phyloP scores from a whole-genome alignment of 768 basidiomycete species.

The Postia placenta region DNA sequence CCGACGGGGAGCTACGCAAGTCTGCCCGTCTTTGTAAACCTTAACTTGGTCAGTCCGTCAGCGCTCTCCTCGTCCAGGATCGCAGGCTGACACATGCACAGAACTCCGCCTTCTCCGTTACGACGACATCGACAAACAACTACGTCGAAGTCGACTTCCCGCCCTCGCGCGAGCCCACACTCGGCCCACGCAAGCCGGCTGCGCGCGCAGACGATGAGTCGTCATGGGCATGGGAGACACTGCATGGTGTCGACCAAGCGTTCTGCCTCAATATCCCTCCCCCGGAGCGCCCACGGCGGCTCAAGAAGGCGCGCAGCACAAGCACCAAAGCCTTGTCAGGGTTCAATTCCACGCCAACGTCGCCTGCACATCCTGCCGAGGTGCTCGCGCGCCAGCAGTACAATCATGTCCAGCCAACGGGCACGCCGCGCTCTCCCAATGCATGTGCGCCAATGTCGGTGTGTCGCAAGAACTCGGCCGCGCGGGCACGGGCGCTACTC shows the following conservation, averaged over 20 bases:
- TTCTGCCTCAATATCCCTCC: conserved; percentile 17
- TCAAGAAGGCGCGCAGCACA: conserved; percentile 14
- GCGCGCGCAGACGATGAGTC: not conserved
- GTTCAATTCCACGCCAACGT: not conserved
- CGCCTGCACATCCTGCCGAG: conserved; percentile 22
- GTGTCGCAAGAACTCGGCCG: not conserved
- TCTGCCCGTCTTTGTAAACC: conserved; percentile 20
- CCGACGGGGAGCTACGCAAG: conserved; percentile 12
- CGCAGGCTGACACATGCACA: conserved; percentile 2
- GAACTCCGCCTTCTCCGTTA: conserved; percentile 29
- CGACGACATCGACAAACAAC: conserved; percentile 30
- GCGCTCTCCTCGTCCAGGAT: not conserved
- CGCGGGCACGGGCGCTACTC: conserved; percentile 14
- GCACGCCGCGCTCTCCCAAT: not conserved
- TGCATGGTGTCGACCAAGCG: conserved; percentile 13
- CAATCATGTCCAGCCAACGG: conserved; percentile 17
- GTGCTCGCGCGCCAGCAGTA: conserved; percentile 24
- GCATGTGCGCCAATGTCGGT: not conserved
- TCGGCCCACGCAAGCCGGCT: too few relatives aligned
- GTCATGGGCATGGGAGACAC: conserved; percentile 18
- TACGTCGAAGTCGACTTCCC: conserved; percentile 27
- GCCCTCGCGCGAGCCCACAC: not conserved
- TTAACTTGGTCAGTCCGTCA: conserved; percentile 18
- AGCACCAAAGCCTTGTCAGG: not conserved
- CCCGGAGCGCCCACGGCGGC: conserved; percentile 9